Conservation (phyloP, 2,329 filamentous ascomycete genomes). For the Pyrenophora teres region DNA sequence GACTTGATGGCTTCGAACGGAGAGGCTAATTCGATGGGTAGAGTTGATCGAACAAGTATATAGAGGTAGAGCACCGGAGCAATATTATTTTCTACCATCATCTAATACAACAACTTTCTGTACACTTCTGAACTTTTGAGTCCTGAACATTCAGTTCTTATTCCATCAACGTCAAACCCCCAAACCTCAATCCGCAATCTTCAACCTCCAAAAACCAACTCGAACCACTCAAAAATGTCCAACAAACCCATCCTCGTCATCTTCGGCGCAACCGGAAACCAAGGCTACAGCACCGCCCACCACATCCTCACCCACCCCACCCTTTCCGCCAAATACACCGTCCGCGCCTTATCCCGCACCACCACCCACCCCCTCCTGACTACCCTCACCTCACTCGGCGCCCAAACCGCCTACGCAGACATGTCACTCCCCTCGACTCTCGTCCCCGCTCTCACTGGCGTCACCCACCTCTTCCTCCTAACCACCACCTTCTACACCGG, state of each 20-base stretch:
- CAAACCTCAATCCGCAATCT: neutral
- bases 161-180: no score
- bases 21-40: no score
- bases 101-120: neutral
- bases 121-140: neutral
- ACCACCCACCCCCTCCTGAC: slow-evolving; percentile 51
- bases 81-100: neutral
- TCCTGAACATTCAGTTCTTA: no score
- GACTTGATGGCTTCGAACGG: no score
- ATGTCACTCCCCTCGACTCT: slow-evolving; percentile 43
- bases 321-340: slow-evolving; percentile 43
- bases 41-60: no score
- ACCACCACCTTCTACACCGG: slow-evolving; percentile 36
- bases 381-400: slow-evolving; percentile 52
- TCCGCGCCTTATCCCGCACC: slow-evolving; percentile 63
- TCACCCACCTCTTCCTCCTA: slow-evolving; percentile 34
- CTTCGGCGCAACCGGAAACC: slow-evolving; percentile 49
- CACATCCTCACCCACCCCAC: slow-evolving; percentile 51
- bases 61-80: no score
- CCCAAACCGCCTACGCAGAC: slow-evolving; percentile 60
- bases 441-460: slow-evolving; percentile 28
- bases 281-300: slow-evolving; percentile 62
- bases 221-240: neutral
- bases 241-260: slow-evolving; percentile 27
- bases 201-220: neutral